These are phyloP conservation scores for Metschnikowia proteae DNA, from an alignment of 805 yeast species.

Conservation along the genomic window DNA sequence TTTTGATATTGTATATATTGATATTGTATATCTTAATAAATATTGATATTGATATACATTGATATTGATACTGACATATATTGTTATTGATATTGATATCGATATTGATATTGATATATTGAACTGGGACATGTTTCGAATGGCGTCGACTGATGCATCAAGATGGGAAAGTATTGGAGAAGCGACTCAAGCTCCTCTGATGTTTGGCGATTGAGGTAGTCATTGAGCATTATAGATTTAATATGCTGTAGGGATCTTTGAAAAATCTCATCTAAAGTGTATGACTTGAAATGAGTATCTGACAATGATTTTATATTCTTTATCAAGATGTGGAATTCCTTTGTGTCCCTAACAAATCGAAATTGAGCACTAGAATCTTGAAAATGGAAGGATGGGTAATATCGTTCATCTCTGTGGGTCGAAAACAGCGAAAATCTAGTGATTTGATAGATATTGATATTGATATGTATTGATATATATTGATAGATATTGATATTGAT, in stretches of 20 bases:
- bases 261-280: conserved; percentile 54
- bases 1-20: too few species aligned
- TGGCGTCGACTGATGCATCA: conserved; percentile 52
- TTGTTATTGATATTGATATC: too few species aligned
- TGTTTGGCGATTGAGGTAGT: conserved; percentile 9
- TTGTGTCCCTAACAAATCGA: conserved; percentile 62
- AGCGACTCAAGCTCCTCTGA: conserved; percentile 19
- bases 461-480: too few species aligned
- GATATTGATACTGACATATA: too few species aligned
- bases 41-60: too few species aligned
- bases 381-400: conserved; percentile 28
- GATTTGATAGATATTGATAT: too few species aligned
- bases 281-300: conserved; percentile 47
- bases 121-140: conserved; percentile 47
- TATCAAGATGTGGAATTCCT: conserved; percentile 50
- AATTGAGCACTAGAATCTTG: conserved; percentile 44
- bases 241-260: conserved; percentile 48
- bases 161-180: conserved; percentile 22
- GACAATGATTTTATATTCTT: conserved; percentile 55
- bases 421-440: neutral
- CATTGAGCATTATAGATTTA: conserved; percentile 27
- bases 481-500: too few species aligned
- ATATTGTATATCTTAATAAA: too few species aligned
- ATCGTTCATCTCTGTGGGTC: neutral
- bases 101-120: too few species aligned